phyloP scores from a whole-genome alignment of 2,329 filamentous ascomycete genomes.

The Botrytis porri region DNA sequence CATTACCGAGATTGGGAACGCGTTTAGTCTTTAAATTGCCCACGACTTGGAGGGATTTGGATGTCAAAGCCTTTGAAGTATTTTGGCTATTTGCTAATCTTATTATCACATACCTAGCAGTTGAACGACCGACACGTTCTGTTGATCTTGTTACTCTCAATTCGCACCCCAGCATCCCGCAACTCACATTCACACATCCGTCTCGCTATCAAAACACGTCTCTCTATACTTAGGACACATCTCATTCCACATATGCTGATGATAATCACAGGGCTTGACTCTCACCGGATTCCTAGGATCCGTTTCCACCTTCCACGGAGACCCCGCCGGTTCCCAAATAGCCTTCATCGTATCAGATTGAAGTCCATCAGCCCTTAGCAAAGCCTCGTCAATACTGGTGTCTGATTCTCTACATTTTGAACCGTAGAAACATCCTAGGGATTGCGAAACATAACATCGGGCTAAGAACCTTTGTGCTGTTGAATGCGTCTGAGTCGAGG shows the following conservation, averaged over 20 bases:
- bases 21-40: no score
- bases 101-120: no score
- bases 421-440: neutral
- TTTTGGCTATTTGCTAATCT: neutral
- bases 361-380: neutral
- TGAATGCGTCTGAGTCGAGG: neutral
- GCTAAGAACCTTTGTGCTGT: neutral
- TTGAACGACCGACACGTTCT: no score
- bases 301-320: neutral
- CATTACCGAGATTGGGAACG: fast-evolving
- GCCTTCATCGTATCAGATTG: neutral
- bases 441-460: neutral
- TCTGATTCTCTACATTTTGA: neutral
- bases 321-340: neutral
- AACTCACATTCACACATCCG: neutral
- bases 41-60: fast-evolving
- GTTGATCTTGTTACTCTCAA: neutral
- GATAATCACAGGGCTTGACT: neutral
- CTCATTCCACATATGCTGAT: neutral
- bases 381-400: neutral
- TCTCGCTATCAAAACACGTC: neutral
- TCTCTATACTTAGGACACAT: neutral
- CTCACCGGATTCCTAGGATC: neutral
- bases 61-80: neutral
- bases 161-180: neutral